phyloP scores from a whole-genome alignment of 2,329 filamentous ascomycete genomes.

The Colletotrichum costaricense region DNA sequence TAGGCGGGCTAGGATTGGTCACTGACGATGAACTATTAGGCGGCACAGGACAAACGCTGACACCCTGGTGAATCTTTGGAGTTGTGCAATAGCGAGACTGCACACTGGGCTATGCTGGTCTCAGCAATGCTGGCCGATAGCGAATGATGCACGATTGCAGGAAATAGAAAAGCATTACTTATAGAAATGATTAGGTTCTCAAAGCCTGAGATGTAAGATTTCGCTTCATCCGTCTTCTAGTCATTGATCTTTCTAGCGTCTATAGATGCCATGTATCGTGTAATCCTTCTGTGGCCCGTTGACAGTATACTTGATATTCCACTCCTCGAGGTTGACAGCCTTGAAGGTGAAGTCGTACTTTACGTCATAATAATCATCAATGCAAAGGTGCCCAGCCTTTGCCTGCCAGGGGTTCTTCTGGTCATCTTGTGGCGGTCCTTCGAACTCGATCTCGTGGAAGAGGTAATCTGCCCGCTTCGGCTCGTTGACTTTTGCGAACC shows the following conservation, averaged over 20 bases:
- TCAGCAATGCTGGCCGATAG: too few species aligned
- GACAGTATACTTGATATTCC: slow-evolving; percentile 73
- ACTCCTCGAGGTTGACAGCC: slow-evolving; percentile 66
- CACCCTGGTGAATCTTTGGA: slow-evolving; percentile 33
- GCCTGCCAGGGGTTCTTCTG: slow-evolving; percentile 67
- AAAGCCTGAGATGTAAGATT: too few species aligned
- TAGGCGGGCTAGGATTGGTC: slow-evolving; percentile 13
- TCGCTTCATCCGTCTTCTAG: not conserved
- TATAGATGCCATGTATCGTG: slow-evolving; percentile 66
- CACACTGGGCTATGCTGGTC: slow-evolving; percentile 49
- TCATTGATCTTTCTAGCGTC: slow-evolving; percentile 43
- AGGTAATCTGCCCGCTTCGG: slow-evolving; percentile 74
- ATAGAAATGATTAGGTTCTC: slow-evolving; percentile 5
- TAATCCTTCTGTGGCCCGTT: slow-evolving; percentile 82
- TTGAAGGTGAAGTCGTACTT: slow-evolving; percentile 74
- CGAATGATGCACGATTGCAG: not conserved
- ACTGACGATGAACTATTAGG: not conserved
- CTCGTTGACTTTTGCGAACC: slow-evolving; percentile 78
- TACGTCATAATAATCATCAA: slow-evolving; percentile 78
- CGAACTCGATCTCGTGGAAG: slow-evolving; percentile 79
- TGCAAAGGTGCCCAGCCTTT: slow-evolving; percentile 76
- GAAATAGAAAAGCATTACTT: not conserved
- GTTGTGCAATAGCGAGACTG: slow-evolving; percentile 50
- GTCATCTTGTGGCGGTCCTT: slow-evolving; percentile 46
- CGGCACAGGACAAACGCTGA: not conserved